These are phyloP conservation scores for Hymenoscyphus albidus DNA, from an alignment of 2,329 filamentous ascomycete genomes.

Conservation along the genomic window DNA sequence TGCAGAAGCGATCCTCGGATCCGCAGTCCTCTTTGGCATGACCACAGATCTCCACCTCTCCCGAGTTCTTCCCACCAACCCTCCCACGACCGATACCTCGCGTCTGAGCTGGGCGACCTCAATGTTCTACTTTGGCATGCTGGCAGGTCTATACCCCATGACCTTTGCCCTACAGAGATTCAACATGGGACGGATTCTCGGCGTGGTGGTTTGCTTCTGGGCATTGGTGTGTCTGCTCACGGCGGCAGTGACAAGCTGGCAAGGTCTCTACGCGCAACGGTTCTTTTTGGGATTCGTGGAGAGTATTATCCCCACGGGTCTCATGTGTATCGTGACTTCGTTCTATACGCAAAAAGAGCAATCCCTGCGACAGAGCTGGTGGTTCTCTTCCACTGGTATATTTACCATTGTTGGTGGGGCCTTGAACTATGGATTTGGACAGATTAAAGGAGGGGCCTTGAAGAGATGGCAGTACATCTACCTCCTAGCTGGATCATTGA, in stretches of 20 bases:
- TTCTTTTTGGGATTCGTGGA: constrained; percentile 62
- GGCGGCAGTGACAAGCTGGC: constrained; percentile 59
- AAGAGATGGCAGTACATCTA: constrained; percentile 70
- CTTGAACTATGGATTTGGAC: constrained; percentile 65
- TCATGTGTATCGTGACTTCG: constrained; percentile 59
- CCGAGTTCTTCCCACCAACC: constrained; percentile 45
- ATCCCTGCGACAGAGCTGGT: constrained; percentile 61
- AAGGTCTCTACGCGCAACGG: constrained; percentile 62
- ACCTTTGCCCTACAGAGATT: constrained; percentile 68
- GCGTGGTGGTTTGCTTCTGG: constrained; percentile 62
- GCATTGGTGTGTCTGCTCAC: constrained; percentile 64
- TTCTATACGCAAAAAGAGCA: constrained; percentile 66
- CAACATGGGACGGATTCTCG: constrained; percentile 60
- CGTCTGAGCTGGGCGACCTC: constrained; percentile 74
- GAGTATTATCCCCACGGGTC: constrained; percentile 61
- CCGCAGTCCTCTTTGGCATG: constrained; percentile 73
- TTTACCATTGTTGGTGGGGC: constrained; percentile 61
- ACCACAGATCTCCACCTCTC: constrained; percentile 61
- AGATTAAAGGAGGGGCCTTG: constrained; percentile 52
- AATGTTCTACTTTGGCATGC: constrained; percentile 77
- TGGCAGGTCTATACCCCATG: constrained; percentile 70
- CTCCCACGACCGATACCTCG: constrained; percentile 59
- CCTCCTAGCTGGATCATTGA: constrained; percentile 59
- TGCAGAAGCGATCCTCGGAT: constrained; percentile 64
- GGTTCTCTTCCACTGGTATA: constrained; percentile 53